A percentile compares a stretch with the other conserved stretches of the same genome.
These are phyloP conservation scores for Ascoidea asiatica DNA, from an alignment of 805 yeast species.

Conservation along the genomic window DNA sequence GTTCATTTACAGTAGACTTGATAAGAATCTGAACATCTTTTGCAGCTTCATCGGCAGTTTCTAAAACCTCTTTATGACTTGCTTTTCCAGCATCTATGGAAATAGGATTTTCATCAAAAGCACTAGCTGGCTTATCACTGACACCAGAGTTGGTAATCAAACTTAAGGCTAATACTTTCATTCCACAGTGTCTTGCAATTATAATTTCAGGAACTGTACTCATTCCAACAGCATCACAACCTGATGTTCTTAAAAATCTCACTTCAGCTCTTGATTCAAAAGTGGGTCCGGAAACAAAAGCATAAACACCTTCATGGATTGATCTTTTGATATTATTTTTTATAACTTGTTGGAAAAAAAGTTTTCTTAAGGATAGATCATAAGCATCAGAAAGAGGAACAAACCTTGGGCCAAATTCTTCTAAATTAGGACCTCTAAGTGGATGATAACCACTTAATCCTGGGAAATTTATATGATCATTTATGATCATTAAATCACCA, in stretches of 20 bases:
- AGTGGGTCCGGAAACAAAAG: constrained; percentile 85
- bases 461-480: constrained; percentile 83
- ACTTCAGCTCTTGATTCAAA: constrained; percentile 89
- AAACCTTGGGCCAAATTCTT: constrained; percentile 73
- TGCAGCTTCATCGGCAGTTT: constrained; percentile 70
- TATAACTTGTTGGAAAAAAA: constrained; percentile 41
- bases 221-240: constrained; percentile 97
- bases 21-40: constrained; percentile 64
- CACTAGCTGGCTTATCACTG: constrained; percentile 53
- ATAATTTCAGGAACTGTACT: constrained; percentile 94
- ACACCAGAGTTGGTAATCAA: constrained; percentile 80
- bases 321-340: constrained; percentile 35
- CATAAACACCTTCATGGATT: constrained; percentile 79
- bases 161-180: constrained; percentile 73
- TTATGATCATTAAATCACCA: constrained; percentile 85
- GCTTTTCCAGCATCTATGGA: constrained; percentile 67
- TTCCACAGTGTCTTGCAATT: constrained; percentile 79
- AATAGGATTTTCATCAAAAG: constrained; percentile 36
- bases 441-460: constrained; percentile 87
- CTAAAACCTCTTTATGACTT: constrained; percentile 82
- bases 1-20: constrained; percentile 40
- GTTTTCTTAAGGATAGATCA: constrained; percentile 54
- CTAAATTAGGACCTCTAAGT: constrained; percentile 75
- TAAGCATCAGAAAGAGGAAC: constrained; percentile 85
- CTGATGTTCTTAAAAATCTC: constrained; percentile 52